Evolutionary conservation across 2,329 filamentous ascomycete genomes (phyloP), one percentile per base, ranked within the genome.

Genomic region (Aureobasidium leucospermi): DNA sequence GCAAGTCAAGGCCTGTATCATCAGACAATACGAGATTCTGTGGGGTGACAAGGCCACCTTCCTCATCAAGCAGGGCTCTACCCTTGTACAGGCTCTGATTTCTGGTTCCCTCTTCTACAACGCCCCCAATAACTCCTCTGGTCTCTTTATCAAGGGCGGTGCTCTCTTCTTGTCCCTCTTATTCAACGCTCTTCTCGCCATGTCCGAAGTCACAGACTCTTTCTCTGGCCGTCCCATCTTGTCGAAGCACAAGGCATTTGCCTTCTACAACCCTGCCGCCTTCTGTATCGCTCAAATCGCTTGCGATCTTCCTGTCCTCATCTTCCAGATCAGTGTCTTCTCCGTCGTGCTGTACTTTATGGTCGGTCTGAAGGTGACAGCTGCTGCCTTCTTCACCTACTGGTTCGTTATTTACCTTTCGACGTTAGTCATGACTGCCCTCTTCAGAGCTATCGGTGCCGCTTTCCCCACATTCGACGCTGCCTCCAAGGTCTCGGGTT

Each of bases 51-150:
- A 84, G 64, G 76, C 80, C 0, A 85, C 83, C 0, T 82, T 87
- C 41, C 64, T 85, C 62, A 83, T 86, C 71, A 86, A 85, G 67
- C 83, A 87, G 64, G 70, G 76, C 5, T 78, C 79, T 0, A 84
- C 81, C 1, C 66, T 87, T 7, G 65, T 77, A 0, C 82, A 86
- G 65, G 84, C 85, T 0, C 70, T 89, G 5, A 81, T 88, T 60
- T 76, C 80, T 1, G 85, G 85, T 6, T 87, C 85, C 0, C 76
- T 88, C 3, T 89, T 89, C 71, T 89, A 88, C 71, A 78, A 85
- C 59, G 81, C 85, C 0, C 79, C 84, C 0, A 61, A 73, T 28
- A 82, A 79, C 52, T 82, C 83, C 0, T 76, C 71, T 1, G 86
- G 85, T 8, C 71, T 89, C 0, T 88, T 88, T 68, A 67, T 81